These are phyloP conservation scores for Raffaelea ambrosiae DNA, from an alignment of 2,329 filamentous ascomycete genomes.

Conservation along the genomic window DNA sequence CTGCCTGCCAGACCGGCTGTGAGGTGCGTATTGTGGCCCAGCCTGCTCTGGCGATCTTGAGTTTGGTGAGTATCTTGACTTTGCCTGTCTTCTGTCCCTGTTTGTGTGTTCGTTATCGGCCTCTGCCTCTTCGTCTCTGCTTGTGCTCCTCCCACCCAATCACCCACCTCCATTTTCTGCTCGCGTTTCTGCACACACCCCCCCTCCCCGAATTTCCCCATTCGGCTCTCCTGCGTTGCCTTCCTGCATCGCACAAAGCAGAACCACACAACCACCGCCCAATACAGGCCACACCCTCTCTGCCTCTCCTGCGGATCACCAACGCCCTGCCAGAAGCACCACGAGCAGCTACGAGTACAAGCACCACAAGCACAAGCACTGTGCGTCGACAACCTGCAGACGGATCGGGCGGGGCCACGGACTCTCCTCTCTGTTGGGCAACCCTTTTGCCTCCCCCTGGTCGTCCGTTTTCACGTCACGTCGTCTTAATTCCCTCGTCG, in stretches of 20 bases:
- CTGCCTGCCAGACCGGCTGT: background rate
- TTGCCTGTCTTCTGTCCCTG: no score
- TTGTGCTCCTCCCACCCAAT: no score
- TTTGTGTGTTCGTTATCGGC: no score
- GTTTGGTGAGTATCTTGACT: no score
- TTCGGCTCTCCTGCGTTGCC: background rate
- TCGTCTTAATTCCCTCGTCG: slow-evolving; percentile 2
- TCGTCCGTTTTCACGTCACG: background rate
- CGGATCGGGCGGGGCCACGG: background rate
- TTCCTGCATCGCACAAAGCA: slow-evolving; percentile 8
- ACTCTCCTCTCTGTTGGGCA: background rate
- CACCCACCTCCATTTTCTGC: no score
- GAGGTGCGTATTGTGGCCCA: background rate
- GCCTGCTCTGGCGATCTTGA: no score
- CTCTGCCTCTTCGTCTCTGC: no score
- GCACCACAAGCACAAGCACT: no score
- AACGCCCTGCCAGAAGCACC: background rate
- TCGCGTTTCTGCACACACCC: no score
- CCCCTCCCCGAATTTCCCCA: no score
- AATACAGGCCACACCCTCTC: background rate
- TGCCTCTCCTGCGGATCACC: background rate
- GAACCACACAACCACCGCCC: slow-evolving; percentile 1
- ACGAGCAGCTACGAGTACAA: no score
- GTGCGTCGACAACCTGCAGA: background rate
- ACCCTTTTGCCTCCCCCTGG: background rate